phyloP scores from a whole-genome alignment of 2,329 filamentous ascomycete genomes.

The Macroventuria anomochaeta region DNA sequence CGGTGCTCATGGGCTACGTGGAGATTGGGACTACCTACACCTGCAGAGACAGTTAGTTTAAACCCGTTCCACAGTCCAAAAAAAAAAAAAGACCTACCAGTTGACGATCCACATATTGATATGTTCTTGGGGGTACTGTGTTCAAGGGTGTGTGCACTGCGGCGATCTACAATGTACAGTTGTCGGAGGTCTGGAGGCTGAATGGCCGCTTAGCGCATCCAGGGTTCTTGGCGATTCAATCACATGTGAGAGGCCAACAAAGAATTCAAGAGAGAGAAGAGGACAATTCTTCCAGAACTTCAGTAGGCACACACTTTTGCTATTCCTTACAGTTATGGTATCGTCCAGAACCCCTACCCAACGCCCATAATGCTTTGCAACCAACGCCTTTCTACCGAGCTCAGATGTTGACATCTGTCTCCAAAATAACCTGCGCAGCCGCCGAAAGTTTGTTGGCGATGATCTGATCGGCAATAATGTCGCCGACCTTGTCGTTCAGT shows the following conservation, averaged over 20 bases:
- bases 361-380: conserved; percentile 18
- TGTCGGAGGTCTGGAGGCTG: conserved; percentile 13
- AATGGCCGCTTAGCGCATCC: conserved; percentile 15
- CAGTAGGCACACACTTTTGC: conserved; percentile 11
- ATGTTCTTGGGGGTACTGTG: conserved; percentile 4
- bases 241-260: conserved; percentile 16
- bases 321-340: conserved; percentile 24
- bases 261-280: background rate
- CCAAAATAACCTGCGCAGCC: conserved; percentile 33
- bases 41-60: conserved; percentile 9
- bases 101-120: conserved; percentile 83
- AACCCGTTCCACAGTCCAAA: background rate
- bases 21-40: conserved; percentile 24
- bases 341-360: conserved; percentile 15
- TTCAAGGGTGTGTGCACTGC: conserved; percentile 10
- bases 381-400: background rate
- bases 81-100: conserved; percentile 69
- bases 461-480: conserved; percentile 51
- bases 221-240: conserved; percentile 13
- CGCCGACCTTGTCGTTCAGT: conserved; percentile 54
- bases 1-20: conserved; percentile 15
- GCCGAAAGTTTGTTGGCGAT: conserved; percentile 47
- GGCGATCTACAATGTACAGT: conserved; percentile 13
- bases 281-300: conserved; percentile 3
- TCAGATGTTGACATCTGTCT: conserved; percentile 32